Conservation (phyloP, 2,329 filamentous ascomycete genomes). For the Fusarium pseudocircinatum region DNA sequence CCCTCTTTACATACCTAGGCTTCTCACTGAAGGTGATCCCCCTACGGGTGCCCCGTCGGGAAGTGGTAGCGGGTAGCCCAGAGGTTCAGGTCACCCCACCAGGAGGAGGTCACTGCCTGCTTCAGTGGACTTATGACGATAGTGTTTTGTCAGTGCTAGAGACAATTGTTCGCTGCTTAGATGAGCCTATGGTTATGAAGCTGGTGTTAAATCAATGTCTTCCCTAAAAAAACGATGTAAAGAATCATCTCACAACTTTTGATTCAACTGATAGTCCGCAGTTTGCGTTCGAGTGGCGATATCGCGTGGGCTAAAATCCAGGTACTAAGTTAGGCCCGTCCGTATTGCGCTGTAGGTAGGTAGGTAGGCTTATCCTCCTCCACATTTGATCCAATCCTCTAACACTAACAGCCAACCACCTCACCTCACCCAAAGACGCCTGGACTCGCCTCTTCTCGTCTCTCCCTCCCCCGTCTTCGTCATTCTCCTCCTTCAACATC, state of each 20-base stretch:
- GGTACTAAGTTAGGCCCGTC: neutral
- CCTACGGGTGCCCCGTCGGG: neutral
- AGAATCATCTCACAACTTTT: neutral
- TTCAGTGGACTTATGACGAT: conserved; percentile 1
- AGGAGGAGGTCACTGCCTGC: neutral
- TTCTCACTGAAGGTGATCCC: neutral
- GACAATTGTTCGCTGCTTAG: neutral
- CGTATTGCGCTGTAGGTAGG: neutral
- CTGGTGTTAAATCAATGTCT: neutral
- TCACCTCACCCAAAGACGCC: neutral
- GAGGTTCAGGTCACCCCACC: conserved; percentile 7
- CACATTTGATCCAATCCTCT: conserved; percentile 22
- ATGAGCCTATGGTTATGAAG: neutral
- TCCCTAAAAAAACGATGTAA: neutral
- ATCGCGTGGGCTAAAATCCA: conserved; percentile 31
- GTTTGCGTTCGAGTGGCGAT: conserved; percentile 26
- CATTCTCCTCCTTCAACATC: conserved; percentile 20
- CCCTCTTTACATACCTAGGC: conserved; percentile 13
- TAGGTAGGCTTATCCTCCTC: conserved; percentile 24
- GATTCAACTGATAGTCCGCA: neutral
- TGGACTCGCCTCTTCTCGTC: conserved; percentile 13
- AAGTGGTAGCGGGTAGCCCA: neutral
- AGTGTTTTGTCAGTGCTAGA: neutral
- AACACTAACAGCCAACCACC: conserved; percentile 15
- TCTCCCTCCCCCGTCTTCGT: conserved; percentile 27